Percentiles rank a stretch among this genome's conserved stretches.
Conservation (phyloP, 108 stramenopile species). For the Cyclotella choctawhatcheeana region DNA sequence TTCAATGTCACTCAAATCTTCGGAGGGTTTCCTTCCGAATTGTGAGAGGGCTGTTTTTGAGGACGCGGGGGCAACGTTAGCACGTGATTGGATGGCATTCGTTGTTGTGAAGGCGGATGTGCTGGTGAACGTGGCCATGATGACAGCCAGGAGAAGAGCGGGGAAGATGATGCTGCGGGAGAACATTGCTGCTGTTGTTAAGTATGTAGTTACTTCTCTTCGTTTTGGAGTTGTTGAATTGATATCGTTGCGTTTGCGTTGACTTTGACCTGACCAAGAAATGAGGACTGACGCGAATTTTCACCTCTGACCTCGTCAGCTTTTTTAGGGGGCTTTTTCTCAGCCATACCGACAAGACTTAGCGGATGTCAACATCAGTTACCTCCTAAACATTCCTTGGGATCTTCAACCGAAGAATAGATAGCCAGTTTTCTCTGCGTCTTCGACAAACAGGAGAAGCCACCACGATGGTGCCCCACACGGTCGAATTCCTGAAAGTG, state of each 20-base stretch:
- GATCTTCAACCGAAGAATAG: no score
- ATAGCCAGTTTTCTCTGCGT: no score
- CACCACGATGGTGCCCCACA: no score
- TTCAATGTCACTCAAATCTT: constrained; percentile 79
- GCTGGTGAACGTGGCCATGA: constrained; percentile 22
- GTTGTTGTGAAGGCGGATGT: constrained; percentile 40
- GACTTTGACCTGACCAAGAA: background rate
- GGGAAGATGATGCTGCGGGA: background rate
- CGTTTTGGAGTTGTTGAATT: background rate
- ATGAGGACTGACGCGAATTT: no score
- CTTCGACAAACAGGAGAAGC: no score
- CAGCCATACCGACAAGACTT: no score
- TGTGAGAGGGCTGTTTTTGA: constrained; percentile 29
- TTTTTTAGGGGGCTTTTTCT: background rate
- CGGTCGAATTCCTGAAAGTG: no score
- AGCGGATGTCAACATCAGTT: no score
- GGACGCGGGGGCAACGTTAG: background rate
- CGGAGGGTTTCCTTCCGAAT: constrained; percentile 69
- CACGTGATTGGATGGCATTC: constrained; percentile 34
- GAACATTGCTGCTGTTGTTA: background rate
- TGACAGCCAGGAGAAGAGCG: constrained; percentile 9
- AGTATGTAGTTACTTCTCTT: no score
- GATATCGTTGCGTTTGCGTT: background rate
- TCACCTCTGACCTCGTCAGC: no score
- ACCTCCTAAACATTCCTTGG: no score